A percentile compares a stretch with the other conserved stretches of the same genome.
phyloP scores from a whole-genome alignment of 2,329 filamentous ascomycete genomes.

The Dactylonectria estremocensis region DNA sequence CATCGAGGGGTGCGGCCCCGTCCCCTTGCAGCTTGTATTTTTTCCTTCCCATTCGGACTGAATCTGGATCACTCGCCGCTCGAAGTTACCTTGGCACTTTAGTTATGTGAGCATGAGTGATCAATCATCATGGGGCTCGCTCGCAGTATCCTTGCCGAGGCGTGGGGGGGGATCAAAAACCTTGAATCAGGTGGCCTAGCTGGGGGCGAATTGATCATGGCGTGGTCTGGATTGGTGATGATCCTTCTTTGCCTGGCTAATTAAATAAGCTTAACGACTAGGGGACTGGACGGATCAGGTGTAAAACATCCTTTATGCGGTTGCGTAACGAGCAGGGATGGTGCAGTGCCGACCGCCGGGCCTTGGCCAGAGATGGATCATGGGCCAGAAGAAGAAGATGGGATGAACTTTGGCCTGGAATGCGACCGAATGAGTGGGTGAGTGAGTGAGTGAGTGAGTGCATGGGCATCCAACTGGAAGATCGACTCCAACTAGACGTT shows the following conservation, averaged over 20 bases:
- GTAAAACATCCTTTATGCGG: conserved; percentile 9
- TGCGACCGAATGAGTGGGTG: neutral
- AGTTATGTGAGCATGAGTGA: conserved; percentile 45
- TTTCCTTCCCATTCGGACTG: conserved; percentile 27
- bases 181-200: neutral
- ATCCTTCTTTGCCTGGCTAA: neutral
- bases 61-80: conserved; percentile 31
- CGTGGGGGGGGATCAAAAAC: conserved; percentile 6
- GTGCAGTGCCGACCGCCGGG: conserved; percentile 17
- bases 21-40: neutral
- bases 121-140: conserved; percentile 31
- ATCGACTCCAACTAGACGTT: neutral
- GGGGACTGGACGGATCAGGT: neutral
- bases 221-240: neutral
- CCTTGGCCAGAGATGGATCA: conserved; percentile 11
- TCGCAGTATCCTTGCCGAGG: conserved; percentile 15
- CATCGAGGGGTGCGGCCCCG: neutral
- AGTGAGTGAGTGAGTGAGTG: neutral
- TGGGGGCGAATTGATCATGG: neutral
- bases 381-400: conserved; percentile 11
- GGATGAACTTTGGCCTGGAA: conserved; percentile 14
- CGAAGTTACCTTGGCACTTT: conserved; percentile 29
- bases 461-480: neutral
- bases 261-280: conserved; percentile 22
- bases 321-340: conserved; percentile 17